Evolutionary conservation across 805 yeast species (phyloP), one percentile per base, ranked within the genome.

Genomic region (Saturnispora serradocipensis): DNA sequence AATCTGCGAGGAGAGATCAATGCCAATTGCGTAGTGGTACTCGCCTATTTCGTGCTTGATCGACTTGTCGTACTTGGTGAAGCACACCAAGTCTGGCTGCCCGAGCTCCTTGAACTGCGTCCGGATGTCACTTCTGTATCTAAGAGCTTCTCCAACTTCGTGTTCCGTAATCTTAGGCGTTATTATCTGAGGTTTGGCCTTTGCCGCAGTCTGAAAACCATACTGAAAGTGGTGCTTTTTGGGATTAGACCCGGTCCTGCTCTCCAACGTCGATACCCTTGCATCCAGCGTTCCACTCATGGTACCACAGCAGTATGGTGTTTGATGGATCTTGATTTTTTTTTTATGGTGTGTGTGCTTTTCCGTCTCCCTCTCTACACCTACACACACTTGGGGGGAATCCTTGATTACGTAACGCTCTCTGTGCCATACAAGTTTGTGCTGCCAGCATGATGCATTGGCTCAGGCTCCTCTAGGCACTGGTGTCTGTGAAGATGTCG

Each of bases 81-180:
- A 56, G 58, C 75, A 85, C 2, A 82, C 80, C 52, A 86, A 68
- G 65, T 86, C 95, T 3, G 89, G 84, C 2, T 89, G 87, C 0
- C 95, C 95, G 22, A 84, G 61, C n/a, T 81, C 82, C 49, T 63
- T 66, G 54, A 74, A 75, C 8, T 71, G 60, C 0, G 72, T 60
- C 22, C 81, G 56, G 0, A 71, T 56, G 3, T 63, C 60, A 4
- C 78, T 74, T 47, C 87, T 70, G n/a, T 72, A 66, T 15, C 71
- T 73, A 25, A 82, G 63, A n/a, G 82, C 70, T 52, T 77, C 79
- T 1, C 82, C 81, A 15, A 72, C 67, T 15, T 68, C 67, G n/a
- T 58, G 63, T 60, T 82, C 87, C 38, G 68, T 62, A 27, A 78
- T 69, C 48, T 72, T 69, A 16, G 64, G 65, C 3, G 58, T 53